Evolutionary conservation across 805 yeast genomes (phyloP), one percentile per base, ranked within the genome.

Genomic region (Hagleromyces aurorensis): DNA sequence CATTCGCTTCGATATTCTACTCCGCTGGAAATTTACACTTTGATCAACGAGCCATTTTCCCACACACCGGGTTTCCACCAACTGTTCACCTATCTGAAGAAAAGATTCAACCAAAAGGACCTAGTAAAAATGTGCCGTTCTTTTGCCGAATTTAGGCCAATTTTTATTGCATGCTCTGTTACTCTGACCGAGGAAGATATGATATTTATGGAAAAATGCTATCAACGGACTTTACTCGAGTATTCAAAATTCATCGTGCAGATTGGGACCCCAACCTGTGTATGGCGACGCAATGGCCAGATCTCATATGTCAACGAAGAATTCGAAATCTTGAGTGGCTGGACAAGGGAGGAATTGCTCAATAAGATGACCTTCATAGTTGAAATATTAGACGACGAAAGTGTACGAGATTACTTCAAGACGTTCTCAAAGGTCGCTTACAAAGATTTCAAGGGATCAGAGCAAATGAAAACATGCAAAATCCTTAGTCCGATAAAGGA

Each of bases 221-320:
- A 87, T 60, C 97, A 89, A 56, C 64, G 98, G 25, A 86, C 97
- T 0, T 61, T 89, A 20, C 61, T 89, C 24, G 95, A 93, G 37
- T 89, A 86, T 53, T 87, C 85, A 37, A 81, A 78, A 53, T 82
- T 83, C 52, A 80, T 91, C 21, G 68, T 75, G 13, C 75, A 81
- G 13, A 75, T 85, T 19, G 96, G 96, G 0, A 89, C 96, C 0
- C 97, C 97, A 2, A 86, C 96, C 0, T 71, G 89, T 13, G 89
- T 86, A 3, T 89, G 97, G 97, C 65, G 98, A 42, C 68, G 97
- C 30, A 86, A 96, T 1, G 95, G 96, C 6, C 95, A 89, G 54
- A 81, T 89, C 8, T 91, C 95, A 0, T 89, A 87, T 37, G 94
- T 87, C 3, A 94, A 94, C n/a, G 82, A 82, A 41, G 97, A 89